Conservation (phyloP, 768 basidiomycete genomes). For the Trametes cubensis region DNA sequence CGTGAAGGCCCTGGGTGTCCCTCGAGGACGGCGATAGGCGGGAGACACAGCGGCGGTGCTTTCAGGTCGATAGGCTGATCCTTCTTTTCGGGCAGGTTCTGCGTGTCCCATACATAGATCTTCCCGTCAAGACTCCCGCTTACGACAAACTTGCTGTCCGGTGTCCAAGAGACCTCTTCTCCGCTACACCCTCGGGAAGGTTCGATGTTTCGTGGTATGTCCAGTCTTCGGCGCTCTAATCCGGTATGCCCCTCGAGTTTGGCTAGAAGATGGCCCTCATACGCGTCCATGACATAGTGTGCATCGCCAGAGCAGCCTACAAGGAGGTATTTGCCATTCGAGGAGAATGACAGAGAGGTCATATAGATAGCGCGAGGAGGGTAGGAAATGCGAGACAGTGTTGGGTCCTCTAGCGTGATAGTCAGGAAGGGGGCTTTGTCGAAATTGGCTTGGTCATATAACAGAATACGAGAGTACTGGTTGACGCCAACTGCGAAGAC, state of each 20-base stretch:
- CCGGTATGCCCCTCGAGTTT: slow-evolving; percentile 86
- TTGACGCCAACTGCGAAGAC: slow-evolving; percentile 90
- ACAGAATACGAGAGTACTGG: slow-evolving; percentile 75
- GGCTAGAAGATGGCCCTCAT: slow-evolving; percentile 79
- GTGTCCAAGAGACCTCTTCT: slow-evolving; percentile 93
- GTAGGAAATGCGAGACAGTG: slow-evolving; percentile 70
- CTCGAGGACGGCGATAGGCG: slow-evolving; percentile 57
- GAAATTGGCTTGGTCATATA: slow-evolving; percentile 85
- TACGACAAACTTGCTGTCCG: slow-evolving; percentile 89
- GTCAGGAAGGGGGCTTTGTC: slow-evolving; percentile 92
- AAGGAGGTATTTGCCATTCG: slow-evolving; percentile 86
- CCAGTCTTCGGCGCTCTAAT: slow-evolving; percentile 66
- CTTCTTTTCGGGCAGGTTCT: slow-evolving; percentile 55
- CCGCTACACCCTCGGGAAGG: slow-evolving; percentile 82
- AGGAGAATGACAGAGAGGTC: slow-evolving; percentile 89
- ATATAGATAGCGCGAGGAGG: slow-evolving; percentile 89
- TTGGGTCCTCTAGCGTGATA: slow-evolving; percentile 81
- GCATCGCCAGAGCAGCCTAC: slow-evolving; percentile 91
- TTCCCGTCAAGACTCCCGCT: slow-evolving; percentile 86
- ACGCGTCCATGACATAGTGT: slow-evolving; percentile 93
- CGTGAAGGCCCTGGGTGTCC: slow-evolving; percentile 84
- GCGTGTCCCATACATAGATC: slow-evolving; percentile 86
- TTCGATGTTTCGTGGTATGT: slow-evolving; percentile 56
- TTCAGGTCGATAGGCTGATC: slow-evolving; percentile 57
- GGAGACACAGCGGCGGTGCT: slow-evolving; percentile 52